Percentiles rank a stretch among this genome's conserved stretches.
phyloP scores from a whole-genome alignment of 2,329 filamentous ascomycete species.

The Eutypella sp. region DNA sequence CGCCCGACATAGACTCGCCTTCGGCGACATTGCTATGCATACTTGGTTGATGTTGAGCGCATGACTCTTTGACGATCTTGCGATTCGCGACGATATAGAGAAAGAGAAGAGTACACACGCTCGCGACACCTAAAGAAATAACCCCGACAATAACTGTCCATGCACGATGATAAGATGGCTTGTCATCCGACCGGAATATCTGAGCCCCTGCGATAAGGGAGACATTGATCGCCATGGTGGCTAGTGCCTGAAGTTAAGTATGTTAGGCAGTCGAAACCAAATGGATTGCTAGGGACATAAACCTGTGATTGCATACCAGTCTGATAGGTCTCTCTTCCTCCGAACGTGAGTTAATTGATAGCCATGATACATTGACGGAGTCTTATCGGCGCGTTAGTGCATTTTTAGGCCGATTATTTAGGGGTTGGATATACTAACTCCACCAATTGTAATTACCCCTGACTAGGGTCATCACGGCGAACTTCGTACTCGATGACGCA shows the following conservation, averaged over 20 bases:
- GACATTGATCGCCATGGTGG: constrained; percentile 1
- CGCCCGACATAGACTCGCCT: neutral
- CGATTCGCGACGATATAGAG: neutral
- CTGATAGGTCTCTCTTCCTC: constrained; percentile 1
- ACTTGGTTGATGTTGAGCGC: neutral
- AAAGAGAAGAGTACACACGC: neutral
- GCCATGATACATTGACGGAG: constrained; percentile 2
- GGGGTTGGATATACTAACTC: neutral
- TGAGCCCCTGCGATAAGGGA: constrained; percentile 1
- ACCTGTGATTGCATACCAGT: neutral
- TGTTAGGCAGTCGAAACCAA: neutral
- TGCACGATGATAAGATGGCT: neutral
- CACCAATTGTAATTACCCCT: constrained; percentile 1
- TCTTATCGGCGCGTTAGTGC: neutral
- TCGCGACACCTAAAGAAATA: neutral
- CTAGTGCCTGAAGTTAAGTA: neutral
- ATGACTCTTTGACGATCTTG: neutral
- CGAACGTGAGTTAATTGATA: constrained; percentile 1
- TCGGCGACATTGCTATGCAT: too few relatives aligned
- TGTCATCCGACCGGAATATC: constrained; percentile 2
- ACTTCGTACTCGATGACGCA: neutral
- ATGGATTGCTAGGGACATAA: neutral
- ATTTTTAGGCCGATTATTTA: too few relatives aligned
- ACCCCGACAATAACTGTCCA: neutral
- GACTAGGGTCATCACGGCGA: neutral